These are phyloP conservation scores for Coffea canephora DNA, from an alignment of 257 asterid species.

Conservation along the genomic window DNA sequence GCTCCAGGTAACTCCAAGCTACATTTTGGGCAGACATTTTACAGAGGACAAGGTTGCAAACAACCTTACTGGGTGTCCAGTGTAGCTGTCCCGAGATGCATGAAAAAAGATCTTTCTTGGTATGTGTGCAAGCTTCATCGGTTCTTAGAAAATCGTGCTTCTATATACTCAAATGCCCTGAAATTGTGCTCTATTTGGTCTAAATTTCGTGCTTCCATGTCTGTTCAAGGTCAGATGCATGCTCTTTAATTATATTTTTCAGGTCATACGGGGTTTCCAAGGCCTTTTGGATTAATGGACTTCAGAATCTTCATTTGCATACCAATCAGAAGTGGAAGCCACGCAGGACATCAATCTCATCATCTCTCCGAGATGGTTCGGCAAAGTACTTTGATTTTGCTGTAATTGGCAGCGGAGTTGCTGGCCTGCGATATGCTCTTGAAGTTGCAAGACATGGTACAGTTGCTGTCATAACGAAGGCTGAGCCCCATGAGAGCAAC, in stretches of 20 bases:
- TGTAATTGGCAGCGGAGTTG: slow-evolving; percentile 96
- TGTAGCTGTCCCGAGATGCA: slow-evolving; percentile 40
- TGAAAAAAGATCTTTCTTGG: slow-evolving; percentile 60
- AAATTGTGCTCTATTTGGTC: neutral
- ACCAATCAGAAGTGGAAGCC: slow-evolving; percentile 35
- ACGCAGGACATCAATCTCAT: slow-evolving; percentile 35
- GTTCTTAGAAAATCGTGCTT: neutral
- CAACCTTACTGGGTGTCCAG: slow-evolving; percentile 38
- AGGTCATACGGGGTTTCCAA: slow-evolving; percentile 71
- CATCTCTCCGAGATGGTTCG: slow-evolving; percentile 57
- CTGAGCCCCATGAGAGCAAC: slow-evolving; percentile 98
- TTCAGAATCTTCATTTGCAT: slow-evolving; percentile 24
- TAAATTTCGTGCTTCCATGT: neutral
- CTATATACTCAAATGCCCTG: neutral
- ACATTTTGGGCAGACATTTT: slow-evolving; percentile 41
- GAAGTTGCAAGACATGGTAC: slow-evolving; percentile 93
- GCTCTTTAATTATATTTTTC: slow-evolving; percentile 19
- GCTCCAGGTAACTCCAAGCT: slow-evolving; percentile 57
- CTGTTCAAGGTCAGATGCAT: slow-evolving; percentile 10
- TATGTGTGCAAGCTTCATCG: slow-evolving; percentile 23
- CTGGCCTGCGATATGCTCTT: slow-evolving; percentile 98
- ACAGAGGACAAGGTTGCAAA: slow-evolving; percentile 41
- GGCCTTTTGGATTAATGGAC: slow-evolving; percentile 32
- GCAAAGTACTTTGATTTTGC: slow-evolving; percentile 79
- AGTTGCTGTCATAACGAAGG: slow-evolving; percentile 91